Percentiles rank a stretch among this genome's conserved stretches.
Conservation (phyloP, 176 grass and related monocot genomes). For the Thinopyrum elongatum region DNA sequence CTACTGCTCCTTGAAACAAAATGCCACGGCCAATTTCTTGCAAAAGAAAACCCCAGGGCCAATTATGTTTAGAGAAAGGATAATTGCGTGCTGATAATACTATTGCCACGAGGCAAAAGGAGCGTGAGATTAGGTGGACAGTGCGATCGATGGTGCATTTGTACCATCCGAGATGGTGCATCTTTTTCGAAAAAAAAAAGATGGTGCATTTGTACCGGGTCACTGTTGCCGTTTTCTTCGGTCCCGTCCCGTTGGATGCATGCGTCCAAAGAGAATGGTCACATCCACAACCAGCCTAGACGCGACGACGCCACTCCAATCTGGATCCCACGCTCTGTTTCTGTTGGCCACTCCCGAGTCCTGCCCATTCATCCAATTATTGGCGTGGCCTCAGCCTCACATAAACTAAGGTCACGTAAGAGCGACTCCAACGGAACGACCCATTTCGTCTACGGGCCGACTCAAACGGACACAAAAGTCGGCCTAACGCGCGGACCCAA, state of each 20-base stretch:
- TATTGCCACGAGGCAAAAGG: background rate
- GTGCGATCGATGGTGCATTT: constrained; percentile 10
- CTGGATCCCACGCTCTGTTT: no score
- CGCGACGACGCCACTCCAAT: no score
- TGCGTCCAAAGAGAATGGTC: background rate
- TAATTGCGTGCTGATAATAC: background rate
- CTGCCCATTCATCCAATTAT: background rate
- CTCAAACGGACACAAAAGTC: no score
- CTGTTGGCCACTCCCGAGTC: no score
- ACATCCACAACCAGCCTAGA: background rate
- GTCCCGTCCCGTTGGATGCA: background rate
- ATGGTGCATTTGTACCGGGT: background rate
- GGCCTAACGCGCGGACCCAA: no score
- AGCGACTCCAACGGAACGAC: no score
- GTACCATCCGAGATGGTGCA: no score
- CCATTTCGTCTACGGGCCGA: no score
- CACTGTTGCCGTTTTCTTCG: background rate
- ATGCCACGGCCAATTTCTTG: no score
- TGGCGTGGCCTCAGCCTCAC: background rate
- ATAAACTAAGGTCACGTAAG: background rate
- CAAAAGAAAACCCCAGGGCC: no score
- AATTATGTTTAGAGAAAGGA: background rate
- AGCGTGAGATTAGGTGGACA: background rate
- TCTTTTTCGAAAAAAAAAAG: no score
- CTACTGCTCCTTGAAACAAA: no score